Conservation (phyloP, 495 filamentous ascomycete species). For the Bacidia gigantensis region DNA sequence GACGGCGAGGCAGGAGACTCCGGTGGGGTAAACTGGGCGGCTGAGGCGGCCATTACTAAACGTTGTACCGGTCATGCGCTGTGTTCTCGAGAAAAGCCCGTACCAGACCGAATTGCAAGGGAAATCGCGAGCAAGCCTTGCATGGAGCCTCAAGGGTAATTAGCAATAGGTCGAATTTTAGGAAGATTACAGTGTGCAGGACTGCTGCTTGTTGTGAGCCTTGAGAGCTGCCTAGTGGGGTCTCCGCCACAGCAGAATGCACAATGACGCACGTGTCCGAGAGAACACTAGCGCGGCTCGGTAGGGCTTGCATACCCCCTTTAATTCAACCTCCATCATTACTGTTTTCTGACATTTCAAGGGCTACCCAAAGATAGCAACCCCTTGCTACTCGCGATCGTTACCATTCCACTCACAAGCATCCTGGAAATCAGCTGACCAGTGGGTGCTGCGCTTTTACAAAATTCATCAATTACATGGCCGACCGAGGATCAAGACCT, state of each 20-base stretch:
- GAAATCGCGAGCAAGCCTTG: neutral
- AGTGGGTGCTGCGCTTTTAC: neutral
- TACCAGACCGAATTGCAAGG: neutral
- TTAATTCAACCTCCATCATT: too few relatives aligned
- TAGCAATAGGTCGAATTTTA: neutral
- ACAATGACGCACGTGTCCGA: too few relatives aligned
- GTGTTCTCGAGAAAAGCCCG: neutral
- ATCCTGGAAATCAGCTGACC: too few relatives aligned
- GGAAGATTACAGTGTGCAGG: neutral
- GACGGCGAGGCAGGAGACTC: constrained; percentile 54
- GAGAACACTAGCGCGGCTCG: too few relatives aligned
- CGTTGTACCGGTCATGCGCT: constrained; percentile 8
- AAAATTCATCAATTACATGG: constrained; percentile 25
- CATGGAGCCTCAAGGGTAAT: neutral
- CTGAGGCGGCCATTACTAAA: constrained; percentile 13
- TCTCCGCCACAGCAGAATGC: neutral
- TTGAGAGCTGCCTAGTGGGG: neutral
- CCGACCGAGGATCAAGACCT: constrained; percentile 52
- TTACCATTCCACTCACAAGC: too few relatives aligned
- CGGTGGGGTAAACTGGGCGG: constrained; percentile 18
- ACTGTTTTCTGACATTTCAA: too few relatives aligned
- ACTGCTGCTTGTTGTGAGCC: neutral
- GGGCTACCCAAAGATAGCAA: too few relatives aligned
- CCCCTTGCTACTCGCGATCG: too few relatives aligned
- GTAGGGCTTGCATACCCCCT: too few relatives aligned